Conservation (phyloP, 192 early-diverging fungal genomes). For the Fimicolochytrium jonesii region DNA sequence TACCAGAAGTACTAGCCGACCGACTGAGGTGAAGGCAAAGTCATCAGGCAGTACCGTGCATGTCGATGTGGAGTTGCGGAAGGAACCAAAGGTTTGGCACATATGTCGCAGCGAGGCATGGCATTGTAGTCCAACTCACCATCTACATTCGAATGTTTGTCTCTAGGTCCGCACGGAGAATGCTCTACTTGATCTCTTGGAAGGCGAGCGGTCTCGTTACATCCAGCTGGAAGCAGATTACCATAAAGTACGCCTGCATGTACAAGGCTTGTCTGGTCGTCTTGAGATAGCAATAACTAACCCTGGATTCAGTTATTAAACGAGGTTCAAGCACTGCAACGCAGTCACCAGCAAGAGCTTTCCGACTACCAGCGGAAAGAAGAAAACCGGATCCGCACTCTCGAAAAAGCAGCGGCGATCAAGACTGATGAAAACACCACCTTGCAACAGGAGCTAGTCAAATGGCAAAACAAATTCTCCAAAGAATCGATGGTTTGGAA, state of each 20-base stretch:
- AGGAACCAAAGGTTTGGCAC: neutral
- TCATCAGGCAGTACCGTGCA: neutral
- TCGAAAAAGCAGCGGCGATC: constrained; percentile 35
- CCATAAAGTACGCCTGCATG: constrained; percentile 26
- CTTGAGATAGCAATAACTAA: neutral
- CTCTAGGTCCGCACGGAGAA: constrained; percentile 35
- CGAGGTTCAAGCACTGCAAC: constrained; percentile 49
- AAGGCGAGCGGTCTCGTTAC: constrained; percentile 45
- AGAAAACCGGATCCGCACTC: constrained; percentile 15
- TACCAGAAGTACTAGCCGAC: neutral
- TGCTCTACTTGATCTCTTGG: constrained; percentile 38
- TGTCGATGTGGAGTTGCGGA: neutral
- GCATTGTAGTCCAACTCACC: neutral
- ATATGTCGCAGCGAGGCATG: neutral
- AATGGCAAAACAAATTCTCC: neutral
- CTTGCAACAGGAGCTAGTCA: constrained; percentile 8
- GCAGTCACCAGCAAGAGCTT: constrained; percentile 44
- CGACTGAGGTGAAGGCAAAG: neutral
- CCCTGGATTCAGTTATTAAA: constrained; percentile 16
- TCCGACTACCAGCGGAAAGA: constrained; percentile 30
- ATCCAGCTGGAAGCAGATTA: constrained; percentile 42
- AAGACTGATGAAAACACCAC: constrained; percentile 37
- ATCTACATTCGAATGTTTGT: neutral
- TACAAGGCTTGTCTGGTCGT: neutral
- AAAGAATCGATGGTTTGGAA: constrained; percentile 29